Evolutionary conservation across 1,284 basidiomycete species (phyloP), one percentile per base, ranked within the genome.

Genomic region (Sporisorium iseilematis-ciliati): DNA sequence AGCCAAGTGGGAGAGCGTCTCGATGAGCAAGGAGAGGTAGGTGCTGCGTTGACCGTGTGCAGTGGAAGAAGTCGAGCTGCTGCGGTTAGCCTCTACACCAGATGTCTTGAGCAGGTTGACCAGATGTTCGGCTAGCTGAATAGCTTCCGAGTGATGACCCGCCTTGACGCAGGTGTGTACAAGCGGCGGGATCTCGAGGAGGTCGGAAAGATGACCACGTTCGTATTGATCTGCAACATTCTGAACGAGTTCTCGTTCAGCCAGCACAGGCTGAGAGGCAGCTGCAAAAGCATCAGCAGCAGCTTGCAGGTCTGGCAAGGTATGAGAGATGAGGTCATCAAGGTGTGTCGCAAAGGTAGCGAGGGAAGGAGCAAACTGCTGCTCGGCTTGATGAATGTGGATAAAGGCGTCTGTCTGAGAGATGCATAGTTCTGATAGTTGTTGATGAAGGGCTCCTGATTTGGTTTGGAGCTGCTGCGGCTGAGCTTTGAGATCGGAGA

Each of bases 161-260:
- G 94, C 94, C 25, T 93, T 89, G 14, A 96, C 92, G 79, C 94
- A 97, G 0, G 94, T 93, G 81, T 95, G 92, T 78, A 96, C 92
- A 26, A 97, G 89, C 53, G 92, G 88, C 6, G 95, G 94, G 53
- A 96, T 90, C 78, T 96, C 94, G 66, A 97, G 90, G 33, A 97
- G 87, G 83, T 97, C 94, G 75, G 92, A 89, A 60, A 97, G 90
- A 85, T 94, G 94, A 83, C 95, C 93, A 83, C 94, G 92, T 79
- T 95, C 68, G 48, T 75, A 75, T 31, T 68, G 66, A 11, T 78
- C 72, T 16, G 57, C 60, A 21, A 78, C 50, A 40, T 67, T 65
- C 23, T 66, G 73, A 7, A 75, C 25, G 8, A 41, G 49, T 23
- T 65, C 33, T 31, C 72, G 51, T 35, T 78, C 58, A 0, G 33